Base-by-base conservation (phyloP, 306 rosid species). In the Aeschynomene evenia region DNA sequence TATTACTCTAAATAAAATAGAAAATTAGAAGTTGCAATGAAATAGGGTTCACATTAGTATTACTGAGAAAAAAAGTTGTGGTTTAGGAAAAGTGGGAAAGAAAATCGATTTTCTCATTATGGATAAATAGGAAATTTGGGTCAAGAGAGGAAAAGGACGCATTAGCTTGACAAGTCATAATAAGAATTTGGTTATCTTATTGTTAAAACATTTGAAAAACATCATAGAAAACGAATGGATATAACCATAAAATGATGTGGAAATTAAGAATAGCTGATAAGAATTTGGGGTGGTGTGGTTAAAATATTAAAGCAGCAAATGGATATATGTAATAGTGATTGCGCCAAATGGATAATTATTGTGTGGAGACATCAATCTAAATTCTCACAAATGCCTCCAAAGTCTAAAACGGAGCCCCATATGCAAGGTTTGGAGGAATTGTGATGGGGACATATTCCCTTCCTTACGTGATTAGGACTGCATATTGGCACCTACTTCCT, bases 401-500 rank as follows among this genome's bases (percentile, higher is more conserved):
- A 63, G 50, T 15, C 48, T 37, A 29, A 63, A 59, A 42, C 16
- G 3, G 4, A 20, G 57, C n/a, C 16, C 12, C 3, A n/a, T 15
- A 56, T 42, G 66, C 24, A 40, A 69, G 15, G 5, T 16, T 26
- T 18, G 42, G 54, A 33, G 9, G 42, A 22, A 16, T 20, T 68
- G 24, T 54, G 43, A 53, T 29, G 16, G 56, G 40, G 66, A 69
- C 31, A 3, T 14, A 61, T 33, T 37, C 66, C 14, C 3, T 78
- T 70, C 83, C 65, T 74, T 14, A 3, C 21, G 18, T 34, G 83
- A 70, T 28, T 58, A 45, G 37, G 80, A 78, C 83, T 7, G 4
- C 56, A 49, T 1, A 21, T 40, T 56, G 29, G 58, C 19, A n/a
- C 31, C 74, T 4, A 60, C 10, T 51, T 36, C 13, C 49, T 16